phyloP scores from a whole-genome alignment of 768 basidiomycete genomes.

The Mycena olivaceomarginata region DNA sequence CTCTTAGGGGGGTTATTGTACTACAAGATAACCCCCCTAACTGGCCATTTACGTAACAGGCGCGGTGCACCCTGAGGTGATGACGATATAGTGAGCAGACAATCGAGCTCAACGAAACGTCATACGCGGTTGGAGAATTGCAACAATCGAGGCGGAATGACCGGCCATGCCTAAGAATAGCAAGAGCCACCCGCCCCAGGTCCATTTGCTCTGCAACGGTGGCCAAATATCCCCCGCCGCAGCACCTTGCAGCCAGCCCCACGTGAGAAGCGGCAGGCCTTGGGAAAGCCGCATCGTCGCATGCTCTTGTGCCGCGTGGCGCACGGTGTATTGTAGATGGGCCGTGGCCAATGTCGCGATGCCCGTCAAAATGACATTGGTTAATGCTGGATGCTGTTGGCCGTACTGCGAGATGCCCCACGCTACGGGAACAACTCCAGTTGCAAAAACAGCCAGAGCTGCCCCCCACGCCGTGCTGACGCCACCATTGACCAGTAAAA shows the following conservation, averaged over 20 bases:
- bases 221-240: conserved; percentile 4
- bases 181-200: conserved; percentile 20
- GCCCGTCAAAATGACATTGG: conserved; percentile 22
- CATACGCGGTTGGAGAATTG: conserved; percentile 29
- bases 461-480: conserved; percentile 21
- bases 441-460: conserved; percentile 18
- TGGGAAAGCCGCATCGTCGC: conserved; percentile 6
- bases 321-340: conserved; percentile 24
- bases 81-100: not conserved
- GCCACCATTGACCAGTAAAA: conserved; percentile 20
- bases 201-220: not conserved
- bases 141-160: conserved; percentile 30
- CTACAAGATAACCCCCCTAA: no score
- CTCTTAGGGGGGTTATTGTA: no score
- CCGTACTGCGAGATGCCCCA: conserved; percentile 29
- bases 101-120: not conserved
- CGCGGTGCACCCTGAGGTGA: no score
- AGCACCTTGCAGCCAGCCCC: conserved; percentile 20
- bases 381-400: conserved; percentile 4
- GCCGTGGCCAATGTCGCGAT: conserved; percentile 27
- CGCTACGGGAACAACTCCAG: conserved; percentile 9
- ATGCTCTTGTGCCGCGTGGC: conserved; percentile 6
- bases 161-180: conserved; percentile 20
- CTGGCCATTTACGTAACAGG: no score
- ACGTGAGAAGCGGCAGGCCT: conserved; percentile 1